Base-by-base conservation (phyloP, 2,329 filamentous ascomycete genomes). In the Dendryphion nanum region DNA sequence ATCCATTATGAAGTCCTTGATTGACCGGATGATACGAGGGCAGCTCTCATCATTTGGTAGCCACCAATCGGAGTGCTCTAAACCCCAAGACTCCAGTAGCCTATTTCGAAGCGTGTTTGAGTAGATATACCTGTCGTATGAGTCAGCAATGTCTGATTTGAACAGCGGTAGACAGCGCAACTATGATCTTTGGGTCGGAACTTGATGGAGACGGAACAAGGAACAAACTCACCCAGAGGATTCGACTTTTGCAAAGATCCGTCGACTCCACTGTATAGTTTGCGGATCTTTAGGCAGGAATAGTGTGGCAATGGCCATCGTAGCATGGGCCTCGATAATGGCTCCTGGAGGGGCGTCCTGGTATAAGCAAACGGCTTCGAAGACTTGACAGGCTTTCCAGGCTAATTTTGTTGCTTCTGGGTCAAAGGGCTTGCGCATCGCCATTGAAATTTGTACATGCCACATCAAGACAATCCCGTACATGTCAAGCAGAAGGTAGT, bases 21-120 rank as follows among this genome's bases (percentile, higher is more conserved):
- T 82, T 37, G 79, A 84, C 35, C 82, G 83, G 37, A 96, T 75
- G 29, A 94, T 79, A 1, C 79, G 78, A 8, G 79, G 83, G 53
- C 86, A 86, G 2, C 79, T 81, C 68, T 91, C 85, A 45, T 88
- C 80, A 61, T 93, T 78, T 2, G 89, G 87, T 3, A 96, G 77
- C 93, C 93, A 98, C 88, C 89, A 96, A 40, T 83, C 76, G 30
- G 79, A 79, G 37, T 89, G 81, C 15, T 83, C 81, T 12, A 87
- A 78, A 42, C 78, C 73, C 75, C 93, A 95, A 17, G 88, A 64
- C 32, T 85, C 77, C 20, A 86, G 81, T 77, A 97, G 85, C 48
- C 83, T 83, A 20, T 70, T 74, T 41, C 91, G 84, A 53, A 91
- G 82, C 10, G 79, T 79, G 19, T 80, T 72, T 1, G 90, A 85